Evolutionary conservation across 108 stramenopile species (phyloP).

Genomic region (Bacterosira constricta): DNA sequence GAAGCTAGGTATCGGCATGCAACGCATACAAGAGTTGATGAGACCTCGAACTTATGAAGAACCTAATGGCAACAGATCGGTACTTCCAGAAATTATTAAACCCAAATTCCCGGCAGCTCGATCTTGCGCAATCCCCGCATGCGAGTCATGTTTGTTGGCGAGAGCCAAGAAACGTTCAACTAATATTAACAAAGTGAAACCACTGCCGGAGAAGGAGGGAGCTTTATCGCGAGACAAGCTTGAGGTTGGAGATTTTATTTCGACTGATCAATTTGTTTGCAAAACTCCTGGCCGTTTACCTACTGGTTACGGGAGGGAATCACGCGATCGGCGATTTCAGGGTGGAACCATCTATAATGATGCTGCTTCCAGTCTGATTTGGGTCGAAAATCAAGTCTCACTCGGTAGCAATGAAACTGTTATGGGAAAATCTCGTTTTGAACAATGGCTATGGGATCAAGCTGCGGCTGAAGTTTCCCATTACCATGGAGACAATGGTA

Average conservation of each 20-base stretch:
- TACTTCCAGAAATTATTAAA: neutral
- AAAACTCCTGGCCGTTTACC: conserved; percentile 37
- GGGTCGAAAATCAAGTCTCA: conserved; percentile 27
- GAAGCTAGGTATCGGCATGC: conserved; percentile 20
- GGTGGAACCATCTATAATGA: conserved; percentile 59
- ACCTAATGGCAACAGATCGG: neutral
- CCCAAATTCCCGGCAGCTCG: neutral
- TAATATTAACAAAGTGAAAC: neutral
- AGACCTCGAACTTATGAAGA: neutral
- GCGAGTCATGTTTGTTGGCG: neutral
- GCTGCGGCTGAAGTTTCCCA: conserved; percentile 26
- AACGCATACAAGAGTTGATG: neutral
- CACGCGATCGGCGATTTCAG: neutral
- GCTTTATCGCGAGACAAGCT: neutral
- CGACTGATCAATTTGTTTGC: conserved; percentile 10
- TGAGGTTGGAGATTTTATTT: neutral
- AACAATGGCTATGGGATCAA: neutral
- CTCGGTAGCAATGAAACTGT: conserved; percentile 41
- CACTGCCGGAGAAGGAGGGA: neutral
- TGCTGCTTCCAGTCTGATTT: conserved; percentile 13
- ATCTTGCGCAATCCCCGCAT: neutral
- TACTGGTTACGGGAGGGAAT: conserved; percentile 37
- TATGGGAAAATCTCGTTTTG: conserved; percentile 10
- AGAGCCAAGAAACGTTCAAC: neutral
- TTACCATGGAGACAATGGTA: conserved; percentile 40